Evolutionary conservation across 1,284 basidiomycete genomes (phyloP).

Genomic region (Malassezia slooffiae): DNA sequence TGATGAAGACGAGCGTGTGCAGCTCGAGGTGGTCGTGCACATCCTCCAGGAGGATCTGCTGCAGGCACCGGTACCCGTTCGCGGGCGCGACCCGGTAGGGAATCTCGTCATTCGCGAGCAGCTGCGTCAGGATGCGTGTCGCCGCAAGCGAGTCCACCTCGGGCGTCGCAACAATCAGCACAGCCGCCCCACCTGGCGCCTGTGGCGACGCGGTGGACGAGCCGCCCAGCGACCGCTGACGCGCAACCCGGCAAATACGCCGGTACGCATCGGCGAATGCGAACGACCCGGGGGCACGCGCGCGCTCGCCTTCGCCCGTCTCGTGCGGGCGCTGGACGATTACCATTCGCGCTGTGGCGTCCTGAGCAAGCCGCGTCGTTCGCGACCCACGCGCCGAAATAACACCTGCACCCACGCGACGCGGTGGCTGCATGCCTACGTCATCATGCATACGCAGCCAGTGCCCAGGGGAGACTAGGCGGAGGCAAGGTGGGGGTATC

Average conservation of each 20-base stretch:
- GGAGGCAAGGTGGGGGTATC: too few species aligned
- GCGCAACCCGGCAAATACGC: conserved; percentile 17
- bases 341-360: conserved; percentile 17
- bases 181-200: conserved; percentile 38
- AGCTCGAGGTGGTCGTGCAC: conserved; percentile 53
- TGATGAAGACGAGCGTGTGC: conserved; percentile 79
- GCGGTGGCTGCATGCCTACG: too few species aligned
- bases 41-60: conserved; percentile 16
- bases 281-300: conserved; percentile 3
- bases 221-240: conserved; percentile 16
- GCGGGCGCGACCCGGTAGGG: conserved; percentile 84
- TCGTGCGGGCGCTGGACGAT: conserved; percentile 22
- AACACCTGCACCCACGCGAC: too few species aligned
- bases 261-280: conserved; percentile 38
- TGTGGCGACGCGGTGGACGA: conserved; percentile 15
- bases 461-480: too few species aligned
- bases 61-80: conserved; percentile 56
- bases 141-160: conserved; percentile 85
- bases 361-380: too few species aligned
- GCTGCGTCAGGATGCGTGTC: conserved; percentile 71
- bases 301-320: conserved; percentile 12
- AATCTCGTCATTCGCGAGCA: conserved; percentile 87
- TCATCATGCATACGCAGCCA: too few species aligned
- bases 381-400: too few species aligned
- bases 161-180: conserved; percentile 72